phyloP scores from a whole-genome alignment of 257 asterid genomes.

The Verbascum thapsus region DNA sequence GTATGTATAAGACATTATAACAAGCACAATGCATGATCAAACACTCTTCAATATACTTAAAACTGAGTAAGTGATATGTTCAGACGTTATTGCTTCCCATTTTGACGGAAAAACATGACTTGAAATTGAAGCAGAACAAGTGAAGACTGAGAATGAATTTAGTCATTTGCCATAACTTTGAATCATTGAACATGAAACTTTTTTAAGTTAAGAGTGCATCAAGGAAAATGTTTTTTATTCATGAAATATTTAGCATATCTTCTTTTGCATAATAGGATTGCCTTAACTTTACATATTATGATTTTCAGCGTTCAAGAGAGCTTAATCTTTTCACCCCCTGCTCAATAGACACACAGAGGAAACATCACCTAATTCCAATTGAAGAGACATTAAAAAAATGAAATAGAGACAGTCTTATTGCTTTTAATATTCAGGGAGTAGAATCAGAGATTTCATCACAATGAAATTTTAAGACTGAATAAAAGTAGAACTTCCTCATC shows the following conservation, averaged over 20 bases:
- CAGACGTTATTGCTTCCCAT: neutral
- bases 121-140: neutral
- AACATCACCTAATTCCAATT: too few species aligned
- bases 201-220: neutral
- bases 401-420: neutral
- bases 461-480: neutral
- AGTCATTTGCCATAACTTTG: too few species aligned
- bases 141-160: neutral
- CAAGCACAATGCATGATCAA: neutral
- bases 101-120: neutral
- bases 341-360: too few species aligned
- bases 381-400: too few species aligned
- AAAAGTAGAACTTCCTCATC: neutral
- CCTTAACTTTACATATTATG: too few species aligned
- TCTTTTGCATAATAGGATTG: too few species aligned
- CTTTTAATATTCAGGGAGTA: neutral
- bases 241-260: too few species aligned
- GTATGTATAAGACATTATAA: neutral
- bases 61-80: neutral
- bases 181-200: neutral
- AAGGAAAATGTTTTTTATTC: neutral
- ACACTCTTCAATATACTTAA: neutral
- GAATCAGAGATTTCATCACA: neutral
- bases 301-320: too few species aligned
- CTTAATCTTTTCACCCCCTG: too few species aligned